These are phyloP conservation scores for Vanilla planifolia DNA, from an alignment of 106 monocot genomes.

Conservation along the genomic window DNA sequence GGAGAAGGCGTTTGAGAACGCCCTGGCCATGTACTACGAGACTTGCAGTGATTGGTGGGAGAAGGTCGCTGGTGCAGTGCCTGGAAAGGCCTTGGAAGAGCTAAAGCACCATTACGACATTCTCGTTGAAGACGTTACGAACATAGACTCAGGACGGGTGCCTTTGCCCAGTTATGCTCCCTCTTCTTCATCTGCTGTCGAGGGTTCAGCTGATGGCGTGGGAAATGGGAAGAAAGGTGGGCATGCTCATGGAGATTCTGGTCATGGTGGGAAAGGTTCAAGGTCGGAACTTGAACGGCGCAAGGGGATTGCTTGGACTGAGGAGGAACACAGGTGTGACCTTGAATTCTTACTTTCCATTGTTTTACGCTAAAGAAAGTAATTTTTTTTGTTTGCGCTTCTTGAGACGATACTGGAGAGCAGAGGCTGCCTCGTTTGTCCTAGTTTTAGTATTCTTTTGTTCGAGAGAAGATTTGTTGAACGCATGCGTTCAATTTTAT, in stretches of 20 bases:
- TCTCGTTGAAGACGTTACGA: slow-evolving; percentile 59
- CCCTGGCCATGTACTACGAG: slow-evolving; percentile 34
- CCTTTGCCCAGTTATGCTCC: slow-evolving; percentile 47
- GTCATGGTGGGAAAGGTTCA: slow-evolving; percentile 19
- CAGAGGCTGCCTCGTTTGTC: too few relatives aligned
- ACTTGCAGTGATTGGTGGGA: slow-evolving; percentile 50
- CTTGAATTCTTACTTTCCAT: not conserved
- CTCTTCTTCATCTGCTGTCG: not conserved
- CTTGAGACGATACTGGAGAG: not conserved
- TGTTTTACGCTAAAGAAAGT: not conserved
- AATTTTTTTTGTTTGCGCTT: not conserved
- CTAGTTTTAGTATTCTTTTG: too few relatives aligned
- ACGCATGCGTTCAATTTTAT: not conserved
- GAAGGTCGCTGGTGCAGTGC: slow-evolving; percentile 48
- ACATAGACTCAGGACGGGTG: slow-evolving; percentile 66
- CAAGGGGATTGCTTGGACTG: slow-evolving; percentile 33
- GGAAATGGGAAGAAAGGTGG: slow-evolving; percentile 21
- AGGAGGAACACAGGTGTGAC: slow-evolving; percentile 21
- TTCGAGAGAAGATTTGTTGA: too few relatives aligned
- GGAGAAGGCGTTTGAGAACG: slow-evolving; percentile 84
- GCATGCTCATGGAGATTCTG: slow-evolving; percentile 11
- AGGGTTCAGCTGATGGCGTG: not conserved
- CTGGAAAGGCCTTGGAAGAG: slow-evolving; percentile 54
- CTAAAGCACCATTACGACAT: slow-evolving; percentile 64
- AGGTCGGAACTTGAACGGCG: slow-evolving; percentile 42